Base-by-base conservation (phyloP, 352 stramenopile genomes). In the Phytophthora constricta region DNA sequence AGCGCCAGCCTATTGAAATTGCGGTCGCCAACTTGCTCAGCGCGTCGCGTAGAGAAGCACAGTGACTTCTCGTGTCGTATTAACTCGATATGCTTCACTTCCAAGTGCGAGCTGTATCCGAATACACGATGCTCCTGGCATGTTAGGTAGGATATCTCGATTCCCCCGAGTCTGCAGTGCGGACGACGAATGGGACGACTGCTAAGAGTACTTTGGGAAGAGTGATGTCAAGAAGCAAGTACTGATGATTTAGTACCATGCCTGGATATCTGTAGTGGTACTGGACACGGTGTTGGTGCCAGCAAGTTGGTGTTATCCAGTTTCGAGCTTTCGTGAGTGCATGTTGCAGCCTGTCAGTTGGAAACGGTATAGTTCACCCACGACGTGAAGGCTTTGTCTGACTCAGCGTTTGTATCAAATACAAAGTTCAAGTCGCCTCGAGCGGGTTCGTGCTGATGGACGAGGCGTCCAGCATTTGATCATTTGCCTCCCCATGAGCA, bases 401-500 rank as follows among this genome's bases (percentile, higher is more conserved):
- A 7, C 31, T 37, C 7, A 37, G 31, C 31, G 7, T 37, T 37
- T 37, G 7, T 37, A 0, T 37, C 7, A 37, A 11, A 37, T 37
- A 37, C 31, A 37, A 11, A 37, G 31, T 37, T 37, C 31, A 37
- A 37, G 31, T 37, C 7, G 31, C 7, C 7, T 13, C 13, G 7
- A 37, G 31, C 37, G 10, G 10, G 5, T 37, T 13, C 13, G 31
- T 37, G 11, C n/a, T 23, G 10, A 22, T 47, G 41, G 41, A 23
- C 16, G 49, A 28, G 34, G 22, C 19, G n/a, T 48, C 5, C 4
- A 25, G 28, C 58, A 72, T 31, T 70, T 45, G 61, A 42, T 26
- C 50, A 70, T 74, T 70, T 53, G 43, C 39, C 42, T 63, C 33
- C 3, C 62, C 48, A 66, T 65, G 59, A 73, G 39, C 60, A 59